phyloP scores from a whole-genome alignment of 257 asterid genomes.

The Lithospermum erythrorhizon region DNA sequence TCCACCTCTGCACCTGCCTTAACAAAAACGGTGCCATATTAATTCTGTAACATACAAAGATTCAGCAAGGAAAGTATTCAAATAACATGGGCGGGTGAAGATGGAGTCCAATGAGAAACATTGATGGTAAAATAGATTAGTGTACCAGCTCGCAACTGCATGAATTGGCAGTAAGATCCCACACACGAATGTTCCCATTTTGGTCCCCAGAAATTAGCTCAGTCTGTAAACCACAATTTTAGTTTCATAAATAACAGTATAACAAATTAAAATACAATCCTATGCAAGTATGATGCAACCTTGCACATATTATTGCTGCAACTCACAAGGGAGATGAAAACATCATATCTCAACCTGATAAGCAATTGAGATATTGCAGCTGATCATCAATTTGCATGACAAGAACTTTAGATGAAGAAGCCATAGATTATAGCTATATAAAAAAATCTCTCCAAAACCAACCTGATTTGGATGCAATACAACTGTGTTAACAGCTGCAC shows the following conservation, averaged over 20 bases:
- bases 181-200: constrained; percentile 95
- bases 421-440: not conserved
- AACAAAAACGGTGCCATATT: not conserved
- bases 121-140: not conserved
- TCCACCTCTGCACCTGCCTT: constrained; percentile 88
- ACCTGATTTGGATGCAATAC: constrained; percentile 99
- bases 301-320: not conserved
- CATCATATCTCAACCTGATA: not conserved
- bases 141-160: constrained; percentile 97
- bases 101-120: not conserved
- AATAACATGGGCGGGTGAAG: not conserved
- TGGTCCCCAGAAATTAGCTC: constrained; percentile 98
- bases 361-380: not conserved
- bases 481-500: constrained; percentile 97
- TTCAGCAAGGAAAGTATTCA: not conserved
- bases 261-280: not conserved
- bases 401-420: not conserved
- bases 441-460: not conserved
- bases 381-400: not conserved
- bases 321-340: not conserved
- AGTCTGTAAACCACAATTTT: constrained; percentile 35
- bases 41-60: not conserved
- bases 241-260: too few relatives aligned
- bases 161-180: constrained; percentile 97
- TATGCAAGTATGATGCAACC: constrained; percentile 6